Base-by-base conservation (phyloP, 345 rosid species). In the Cardiospermum halicacabum region DNA sequence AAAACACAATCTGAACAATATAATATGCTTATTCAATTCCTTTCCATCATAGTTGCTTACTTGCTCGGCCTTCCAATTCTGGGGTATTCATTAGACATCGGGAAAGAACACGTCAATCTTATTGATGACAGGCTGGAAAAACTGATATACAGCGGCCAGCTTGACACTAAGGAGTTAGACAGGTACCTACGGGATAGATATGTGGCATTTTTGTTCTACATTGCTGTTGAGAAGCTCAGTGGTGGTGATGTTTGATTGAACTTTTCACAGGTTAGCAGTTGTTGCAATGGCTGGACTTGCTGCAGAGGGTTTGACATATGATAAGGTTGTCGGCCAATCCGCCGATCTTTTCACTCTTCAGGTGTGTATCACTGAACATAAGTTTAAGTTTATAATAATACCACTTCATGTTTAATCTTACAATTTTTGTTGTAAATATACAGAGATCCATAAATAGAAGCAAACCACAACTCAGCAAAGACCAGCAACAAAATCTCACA, bases 291-390 rank as follows among this genome's bases (percentile, higher is more conserved):
- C 97, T 48, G 94, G 97, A 69, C 91, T 93, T 69, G 96, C 97
- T 0, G 98, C 97, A 3, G 98, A 93, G 67, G 94, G 98, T 73
- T 80, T 90, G 47, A 79, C 79, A 64, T 93, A 86, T 67, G 96
- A 93, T 75, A 93, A 90, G 82, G 96, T 88, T n/a, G 70, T 90
- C 2, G 98, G 97, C 57, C 97, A 93, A 70, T 93, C 98, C 13
- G 98, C 98, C 0, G 98, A 93, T 77, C 91, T 93, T n/a, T 90
- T 93, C 84, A 82, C 84, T 51, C 98, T 93, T 62, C 98, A 93
- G 94, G 97, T 90, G 45, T 32, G 66, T 13, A 67, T 40, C 58
- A 53, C 36, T 50, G 21, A 37, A 37, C 36, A 22, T 28, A 51
- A 51, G 19, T 24, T 43, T 16, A 18, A 68, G 28, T 25, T 40